A percentile compares a stretch with the other conserved stretches of the same genome.
phyloP scores from a whole-genome alignment of 257 asterid species.

The Catharanthus roseus region DNA sequence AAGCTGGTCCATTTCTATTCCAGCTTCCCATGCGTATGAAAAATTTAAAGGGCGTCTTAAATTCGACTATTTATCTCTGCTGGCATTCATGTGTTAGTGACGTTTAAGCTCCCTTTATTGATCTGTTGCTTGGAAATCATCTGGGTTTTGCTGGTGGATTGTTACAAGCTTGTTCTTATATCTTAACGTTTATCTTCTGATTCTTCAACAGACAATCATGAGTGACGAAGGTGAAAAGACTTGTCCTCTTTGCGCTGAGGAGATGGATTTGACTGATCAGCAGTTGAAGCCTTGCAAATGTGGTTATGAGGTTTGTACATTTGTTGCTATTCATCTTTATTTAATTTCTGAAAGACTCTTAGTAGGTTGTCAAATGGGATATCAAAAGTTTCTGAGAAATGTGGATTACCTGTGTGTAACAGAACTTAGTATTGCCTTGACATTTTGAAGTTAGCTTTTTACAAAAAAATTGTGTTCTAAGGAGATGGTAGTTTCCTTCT shows the following conservation, averaged over 20 bases:
- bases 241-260: constrained; percentile 99
- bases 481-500: background rate
- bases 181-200: background rate
- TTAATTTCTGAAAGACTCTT: background rate
- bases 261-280: constrained; percentile 98
- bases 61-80: background rate
- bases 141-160: background rate
- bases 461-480: background rate
- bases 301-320: constrained; percentile 69
- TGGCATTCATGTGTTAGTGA: background rate
- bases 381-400: background rate
- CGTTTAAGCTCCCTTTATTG: background rate
- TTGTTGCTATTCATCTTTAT: background rate
- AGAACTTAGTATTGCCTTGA: background rate
- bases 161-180: background rate
- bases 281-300: constrained; percentile 99
- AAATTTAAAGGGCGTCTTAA: background rate
- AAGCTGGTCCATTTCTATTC: background rate
- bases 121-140: background rate
- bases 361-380: background rate
- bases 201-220: constrained; percentile 54
- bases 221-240: constrained; percentile 86
- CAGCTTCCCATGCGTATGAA: constrained; percentile 7
- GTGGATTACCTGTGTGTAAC: background rate
- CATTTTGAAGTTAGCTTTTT: background rate